Conservation (phyloP, 2,329 filamentous ascomycete genomes). For the Gaeumannomyces sp. region DNA sequence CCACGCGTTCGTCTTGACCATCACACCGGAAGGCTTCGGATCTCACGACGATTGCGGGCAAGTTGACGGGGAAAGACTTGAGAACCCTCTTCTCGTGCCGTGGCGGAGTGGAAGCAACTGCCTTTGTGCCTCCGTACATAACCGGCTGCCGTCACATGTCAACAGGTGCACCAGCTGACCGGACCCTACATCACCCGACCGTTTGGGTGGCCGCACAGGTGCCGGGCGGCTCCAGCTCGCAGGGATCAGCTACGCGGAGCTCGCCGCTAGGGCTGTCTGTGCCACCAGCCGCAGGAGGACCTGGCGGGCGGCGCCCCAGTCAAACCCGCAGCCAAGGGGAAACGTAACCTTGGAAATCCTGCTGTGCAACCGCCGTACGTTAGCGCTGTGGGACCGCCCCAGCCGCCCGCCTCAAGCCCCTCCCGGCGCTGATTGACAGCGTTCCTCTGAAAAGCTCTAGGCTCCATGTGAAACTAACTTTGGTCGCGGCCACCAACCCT, state of each 20-base stretch:
- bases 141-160: neutral
- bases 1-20: too few species aligned
- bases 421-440: neutral
- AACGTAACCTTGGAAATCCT: neutral
- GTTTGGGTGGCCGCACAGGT: neutral
- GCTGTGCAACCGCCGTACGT: neutral
- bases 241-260: neutral
- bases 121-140: too few species aligned
- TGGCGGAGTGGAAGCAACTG: too few species aligned
- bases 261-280: neutral
- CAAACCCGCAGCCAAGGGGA: neutral
- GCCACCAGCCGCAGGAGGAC: too few species aligned
- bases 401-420: too few species aligned
- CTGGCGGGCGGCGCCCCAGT: neutral
- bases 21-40: too few species aligned
- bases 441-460: neutral
- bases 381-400: neutral
- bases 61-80: too few species aligned
- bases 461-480: neutral
- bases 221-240: neutral
- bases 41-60: too few species aligned
- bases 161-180: neutral
- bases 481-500: neutral
- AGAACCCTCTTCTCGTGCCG: too few species aligned
- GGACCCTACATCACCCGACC: neutral